Evolutionary conservation across 1,284 basidiomycete species (phyloP).

Genomic region (Phaffia rhodozyma): DNA sequence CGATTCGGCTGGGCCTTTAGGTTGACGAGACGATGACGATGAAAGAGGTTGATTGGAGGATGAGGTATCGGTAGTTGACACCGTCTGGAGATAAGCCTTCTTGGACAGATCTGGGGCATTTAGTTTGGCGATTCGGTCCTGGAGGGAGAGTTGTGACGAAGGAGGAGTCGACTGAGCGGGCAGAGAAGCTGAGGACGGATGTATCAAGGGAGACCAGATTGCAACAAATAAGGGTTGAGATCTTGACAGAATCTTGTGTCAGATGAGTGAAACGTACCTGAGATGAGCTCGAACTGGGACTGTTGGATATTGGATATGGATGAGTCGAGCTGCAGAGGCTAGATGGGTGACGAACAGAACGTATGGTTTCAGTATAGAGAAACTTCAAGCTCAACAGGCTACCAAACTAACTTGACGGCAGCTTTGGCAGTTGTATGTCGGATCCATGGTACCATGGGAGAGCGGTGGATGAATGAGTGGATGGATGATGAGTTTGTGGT

Average conservation of each 20-base stretch:
- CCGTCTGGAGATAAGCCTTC: constrained; percentile 44
- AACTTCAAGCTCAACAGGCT: not conserved
- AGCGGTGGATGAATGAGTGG: too few relatives aligned
- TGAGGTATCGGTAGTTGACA: constrained; percentile 29
- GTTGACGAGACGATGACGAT: constrained; percentile 44
- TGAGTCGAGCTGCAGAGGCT: constrained; percentile 74
- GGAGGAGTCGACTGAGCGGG: constrained; percentile 32
- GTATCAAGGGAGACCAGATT: not conserved
- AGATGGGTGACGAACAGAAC: not conserved
- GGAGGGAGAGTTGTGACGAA: constrained; percentile 35
- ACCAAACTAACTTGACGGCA: constrained; percentile 29
- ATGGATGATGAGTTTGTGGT: too few relatives aligned
- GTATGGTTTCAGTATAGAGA: too few relatives aligned
- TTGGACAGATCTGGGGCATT: constrained; percentile 44
- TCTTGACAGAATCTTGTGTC: not conserved
- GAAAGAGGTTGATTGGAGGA: constrained; percentile 32
- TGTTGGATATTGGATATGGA: constrained; percentile 70
- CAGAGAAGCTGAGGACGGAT: constrained; percentile 41
- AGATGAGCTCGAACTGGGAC: constrained; percentile 72
- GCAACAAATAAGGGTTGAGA: not conserved
- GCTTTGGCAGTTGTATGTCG: constrained; percentile 28
- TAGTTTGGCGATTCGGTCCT: constrained; percentile 46
- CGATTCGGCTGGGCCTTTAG: constrained; percentile 51
- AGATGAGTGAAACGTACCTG: constrained; percentile 26
- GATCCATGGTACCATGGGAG: constrained; percentile 15